Conservation (phyloP, 2,329 filamentous ascomycete genomes). For the Fusarium sp. region DNA sequence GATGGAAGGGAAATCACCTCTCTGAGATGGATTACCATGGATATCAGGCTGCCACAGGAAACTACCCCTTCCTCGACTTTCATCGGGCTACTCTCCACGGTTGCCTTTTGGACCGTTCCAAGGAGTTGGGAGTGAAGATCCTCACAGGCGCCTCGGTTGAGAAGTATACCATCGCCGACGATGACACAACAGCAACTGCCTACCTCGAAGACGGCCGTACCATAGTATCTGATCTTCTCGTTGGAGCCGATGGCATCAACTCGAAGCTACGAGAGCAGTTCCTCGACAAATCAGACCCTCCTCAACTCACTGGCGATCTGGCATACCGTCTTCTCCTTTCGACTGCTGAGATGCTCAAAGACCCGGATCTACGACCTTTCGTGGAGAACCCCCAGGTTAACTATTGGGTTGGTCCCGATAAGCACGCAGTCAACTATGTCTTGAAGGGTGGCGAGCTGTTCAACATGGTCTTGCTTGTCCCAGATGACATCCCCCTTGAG, state of each 20-base stretch:
- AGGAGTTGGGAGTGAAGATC: constrained; percentile 51
- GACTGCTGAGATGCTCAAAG: constrained; percentile 56
- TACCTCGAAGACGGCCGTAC: constrained; percentile 45
- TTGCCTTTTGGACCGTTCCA: constrained; percentile 53
- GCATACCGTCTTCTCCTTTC: constrained; percentile 65
- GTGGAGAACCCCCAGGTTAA: constrained; percentile 60
- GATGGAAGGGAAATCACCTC: constrained; percentile 40
- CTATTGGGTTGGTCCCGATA: constrained; percentile 64
- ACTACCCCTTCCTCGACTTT: constrained; percentile 57
- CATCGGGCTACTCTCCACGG: constrained; percentile 61
- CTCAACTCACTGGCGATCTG: constrained; percentile 64
- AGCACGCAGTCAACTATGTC: constrained; percentile 61
- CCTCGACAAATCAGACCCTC: constrained; percentile 55
- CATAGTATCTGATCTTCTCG: constrained; percentile 54
- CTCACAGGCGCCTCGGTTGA: constrained; percentile 36
- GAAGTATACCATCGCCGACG: constrained; percentile 9
- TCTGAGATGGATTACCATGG: constrained; percentile 38
- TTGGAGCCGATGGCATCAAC: constrained; percentile 58
- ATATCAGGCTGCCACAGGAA: constrained; percentile 31
- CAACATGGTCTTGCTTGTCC: constrained; percentile 59
- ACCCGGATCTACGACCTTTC: constrained; percentile 57
- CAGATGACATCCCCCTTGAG: constrained; percentile 54
- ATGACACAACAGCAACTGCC: constrained; percentile 22
- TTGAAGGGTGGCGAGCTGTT: constrained; percentile 55
- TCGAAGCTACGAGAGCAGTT: constrained; percentile 53